Evolutionary conservation across 2,329 filamentous ascomycete species (phyloP).

Genomic region (Aureobasidium sp.): DNA sequence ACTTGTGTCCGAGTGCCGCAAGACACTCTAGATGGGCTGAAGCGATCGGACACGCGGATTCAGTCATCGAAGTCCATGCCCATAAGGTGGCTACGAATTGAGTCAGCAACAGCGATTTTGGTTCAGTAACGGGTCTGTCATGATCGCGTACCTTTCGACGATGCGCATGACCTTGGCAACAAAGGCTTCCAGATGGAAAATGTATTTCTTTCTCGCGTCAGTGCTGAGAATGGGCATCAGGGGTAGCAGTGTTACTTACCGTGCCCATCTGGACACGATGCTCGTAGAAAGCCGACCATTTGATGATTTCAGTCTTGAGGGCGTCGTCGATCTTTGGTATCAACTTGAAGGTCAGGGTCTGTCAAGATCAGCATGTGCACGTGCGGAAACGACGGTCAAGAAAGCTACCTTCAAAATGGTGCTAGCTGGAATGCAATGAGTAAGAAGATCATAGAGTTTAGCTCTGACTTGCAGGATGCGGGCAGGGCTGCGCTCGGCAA

Average conservation of each 20-base stretch:
- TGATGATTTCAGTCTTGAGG: conserved; percentile 84
- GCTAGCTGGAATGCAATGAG: conserved; percentile 93
- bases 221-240: background rate
- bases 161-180: conserved; percentile 98
- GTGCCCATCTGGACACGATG: conserved; percentile 84
- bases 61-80: conserved; percentile 61
- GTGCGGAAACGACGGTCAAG: background rate
- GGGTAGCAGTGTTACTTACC: conserved; percentile 30
- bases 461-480: conserved; percentile 80
- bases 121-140: background rate
- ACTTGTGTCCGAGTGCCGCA: background rate
- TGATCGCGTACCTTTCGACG: conserved; percentile 66
- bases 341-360: conserved; percentile 86
- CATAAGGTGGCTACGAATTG: conserved; percentile 47
- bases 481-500: conserved; percentile 85
- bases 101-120: background rate
- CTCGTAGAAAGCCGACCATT: conserved; percentile 96
- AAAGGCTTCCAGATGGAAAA: conserved; percentile 97
- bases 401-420: conserved; percentile 69
- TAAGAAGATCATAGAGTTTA: conserved; percentile 94
- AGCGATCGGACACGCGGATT: background rate
- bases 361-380: conserved; percentile 10
- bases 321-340: conserved; percentile 80
- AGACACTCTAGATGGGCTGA: background rate
- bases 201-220: conserved; percentile 59